phyloP scores from a whole-genome alignment of 2,329 filamentous ascomycete genomes.

The Gremmenia infestans region DNA sequence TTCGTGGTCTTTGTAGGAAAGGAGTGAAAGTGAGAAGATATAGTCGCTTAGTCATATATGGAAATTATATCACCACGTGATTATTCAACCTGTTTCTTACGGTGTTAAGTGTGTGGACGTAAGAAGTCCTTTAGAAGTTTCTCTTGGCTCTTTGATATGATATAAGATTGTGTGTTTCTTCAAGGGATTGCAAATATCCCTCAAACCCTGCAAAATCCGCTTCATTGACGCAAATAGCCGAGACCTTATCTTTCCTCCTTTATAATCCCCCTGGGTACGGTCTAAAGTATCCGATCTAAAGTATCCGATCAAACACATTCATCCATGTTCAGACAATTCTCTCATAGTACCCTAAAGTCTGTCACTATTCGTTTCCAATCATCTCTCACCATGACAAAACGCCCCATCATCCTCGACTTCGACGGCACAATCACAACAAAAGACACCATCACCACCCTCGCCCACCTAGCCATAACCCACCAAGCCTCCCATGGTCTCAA shows the following conservation, averaged over 20 bases:
- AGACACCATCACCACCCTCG: conserved; percentile 25
- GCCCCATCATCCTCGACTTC: conserved; percentile 27
- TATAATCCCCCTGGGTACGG: background rate
- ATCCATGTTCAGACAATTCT: background rate
- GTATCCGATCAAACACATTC: background rate
- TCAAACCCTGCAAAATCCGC: background rate
- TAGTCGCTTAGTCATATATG: background rate
- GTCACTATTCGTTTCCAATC: background rate
- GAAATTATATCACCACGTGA: background rate
- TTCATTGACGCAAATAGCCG: background rate
- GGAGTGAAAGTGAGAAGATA: background rate
- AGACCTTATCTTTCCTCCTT: background rate
- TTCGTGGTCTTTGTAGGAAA: background rate
- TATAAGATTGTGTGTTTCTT: too few species aligned
- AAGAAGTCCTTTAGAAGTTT: background rate
- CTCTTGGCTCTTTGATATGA: too few species aligned
- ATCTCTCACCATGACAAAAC: background rate
- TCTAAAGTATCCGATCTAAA: background rate
- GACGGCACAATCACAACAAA: conserved; percentile 30
- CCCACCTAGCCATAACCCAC: conserved; percentile 10
- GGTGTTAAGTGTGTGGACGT: background rate
- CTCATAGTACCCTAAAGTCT: background rate
- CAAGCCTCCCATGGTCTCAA: conserved; percentile 11
- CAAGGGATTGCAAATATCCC: too few species aligned
- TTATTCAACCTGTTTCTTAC: background rate